Evolutionary conservation across 306 rosid genomes (phyloP).

Genomic region (Lupinus albus): DNA sequence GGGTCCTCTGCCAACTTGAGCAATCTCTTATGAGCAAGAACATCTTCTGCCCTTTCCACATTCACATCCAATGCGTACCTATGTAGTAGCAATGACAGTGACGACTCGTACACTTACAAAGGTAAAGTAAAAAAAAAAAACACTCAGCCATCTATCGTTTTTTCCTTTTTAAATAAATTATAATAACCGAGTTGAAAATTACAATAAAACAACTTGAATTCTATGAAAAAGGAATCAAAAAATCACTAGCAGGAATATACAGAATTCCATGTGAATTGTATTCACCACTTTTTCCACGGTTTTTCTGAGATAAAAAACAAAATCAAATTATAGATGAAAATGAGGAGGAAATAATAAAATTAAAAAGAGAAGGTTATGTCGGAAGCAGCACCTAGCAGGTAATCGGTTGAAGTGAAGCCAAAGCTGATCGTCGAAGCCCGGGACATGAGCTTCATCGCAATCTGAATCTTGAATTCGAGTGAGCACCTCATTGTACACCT

Average conservation of each 20-base stretch:
- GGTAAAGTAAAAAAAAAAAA: slow-evolving; percentile 38
- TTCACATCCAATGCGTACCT: slow-evolving; percentile 98
- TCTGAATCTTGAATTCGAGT: slow-evolving; percentile 72
- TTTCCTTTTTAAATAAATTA: slow-evolving; percentile 5
- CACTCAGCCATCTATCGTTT: slow-evolving; percentile 28
- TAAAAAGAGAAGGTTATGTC: too few species aligned
- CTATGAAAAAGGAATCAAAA: not conserved
- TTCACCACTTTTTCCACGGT: not conserved
- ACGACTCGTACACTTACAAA: slow-evolving; percentile 46
- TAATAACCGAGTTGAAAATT: slow-evolving; percentile 14
- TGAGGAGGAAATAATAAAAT: too few species aligned
- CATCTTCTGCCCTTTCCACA: slow-evolving; percentile 98
- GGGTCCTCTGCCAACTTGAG: slow-evolving; percentile 85
- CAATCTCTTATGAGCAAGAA: slow-evolving; percentile 78
- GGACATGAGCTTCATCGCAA: slow-evolving; percentile 68
- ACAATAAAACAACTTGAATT: slow-evolving; percentile 19
- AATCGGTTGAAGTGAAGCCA: slow-evolving; percentile 98
- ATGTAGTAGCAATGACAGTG: slow-evolving; percentile 50
- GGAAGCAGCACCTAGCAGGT: slow-evolving; percentile 69
- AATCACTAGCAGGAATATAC: not conserved
- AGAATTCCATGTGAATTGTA: slow-evolving; percentile 27
- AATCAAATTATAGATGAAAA: too few species aligned
- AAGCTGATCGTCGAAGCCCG: slow-evolving; percentile 85
- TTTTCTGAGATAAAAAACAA: not conserved
- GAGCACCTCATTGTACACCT: slow-evolving; percentile 86